Evolutionary conservation across 805 yeast species (phyloP).

Genomic region (Tetrapisispora iriomotensis): DNA sequence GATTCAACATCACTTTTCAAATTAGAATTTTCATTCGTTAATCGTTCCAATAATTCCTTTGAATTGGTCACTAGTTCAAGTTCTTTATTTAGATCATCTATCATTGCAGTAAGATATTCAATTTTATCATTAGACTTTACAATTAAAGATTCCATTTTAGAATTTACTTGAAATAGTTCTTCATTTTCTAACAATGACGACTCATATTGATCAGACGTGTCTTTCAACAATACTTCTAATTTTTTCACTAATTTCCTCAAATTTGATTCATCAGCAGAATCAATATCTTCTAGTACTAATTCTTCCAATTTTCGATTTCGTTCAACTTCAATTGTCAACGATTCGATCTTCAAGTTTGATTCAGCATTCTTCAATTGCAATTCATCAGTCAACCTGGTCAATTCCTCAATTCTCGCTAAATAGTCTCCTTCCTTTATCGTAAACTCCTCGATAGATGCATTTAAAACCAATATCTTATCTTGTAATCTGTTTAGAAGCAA

Average conservation of each 20-base stretch:
- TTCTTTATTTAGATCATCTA: conserved; percentile 22
- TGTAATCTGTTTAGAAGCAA: conserved; percentile 38
- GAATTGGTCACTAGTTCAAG: conserved; percentile 24
- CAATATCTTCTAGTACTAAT: conserved; percentile 1
- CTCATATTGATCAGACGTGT: conserved; percentile 6
- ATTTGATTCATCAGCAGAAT: background rate
- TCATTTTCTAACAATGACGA: conserved; percentile 6
- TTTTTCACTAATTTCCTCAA: background rate
- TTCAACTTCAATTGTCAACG: conserved; percentile 27
- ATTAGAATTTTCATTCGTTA: conserved; percentile 31
- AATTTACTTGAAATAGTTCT: conserved; percentile 5
- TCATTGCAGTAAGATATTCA: conserved; percentile 8
- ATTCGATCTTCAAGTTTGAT: conserved; percentile 28
- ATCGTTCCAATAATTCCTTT: conserved; percentile 27
- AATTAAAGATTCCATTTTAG: background rate
- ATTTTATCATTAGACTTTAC: conserved; percentile 5
- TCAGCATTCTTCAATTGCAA: conserved; percentile 38
- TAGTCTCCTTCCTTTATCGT: conserved; percentile 3
- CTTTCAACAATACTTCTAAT: conserved; percentile 7
- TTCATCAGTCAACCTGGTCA: conserved; percentile 7
- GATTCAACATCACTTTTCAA: conserved; percentile 28
- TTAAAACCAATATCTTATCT: conserved; percentile 31
- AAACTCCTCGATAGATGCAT: conserved; percentile 16
- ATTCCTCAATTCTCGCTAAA: background rate
- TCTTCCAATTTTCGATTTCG: conserved; percentile 10